These are phyloP conservation scores for Septoria petroselini DNA, from an alignment of 2,329 filamentous ascomycete genomes.

Conservation along the genomic window DNA sequence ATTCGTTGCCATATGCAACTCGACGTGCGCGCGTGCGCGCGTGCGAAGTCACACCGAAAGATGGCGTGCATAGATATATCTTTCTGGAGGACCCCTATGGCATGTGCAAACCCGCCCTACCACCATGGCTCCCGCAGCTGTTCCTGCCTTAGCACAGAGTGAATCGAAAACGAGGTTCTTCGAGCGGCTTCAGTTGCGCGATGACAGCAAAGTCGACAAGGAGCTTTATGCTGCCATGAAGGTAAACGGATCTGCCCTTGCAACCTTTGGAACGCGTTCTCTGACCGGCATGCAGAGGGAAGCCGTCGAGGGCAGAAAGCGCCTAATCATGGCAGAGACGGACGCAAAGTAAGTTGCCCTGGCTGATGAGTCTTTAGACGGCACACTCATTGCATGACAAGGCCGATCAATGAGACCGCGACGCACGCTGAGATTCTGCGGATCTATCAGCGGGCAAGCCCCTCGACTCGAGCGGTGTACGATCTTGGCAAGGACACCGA, in stretches of 20 bases:
- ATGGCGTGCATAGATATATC: background rate
- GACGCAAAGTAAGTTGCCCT: slow-evolving; percentile 29
- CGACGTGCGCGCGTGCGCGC: background rate
- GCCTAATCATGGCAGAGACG: slow-evolving; percentile 38
- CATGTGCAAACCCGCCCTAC: background rate
- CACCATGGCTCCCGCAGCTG: slow-evolving; percentile 29
- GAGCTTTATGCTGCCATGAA: slow-evolving; percentile 45
- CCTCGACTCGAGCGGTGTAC: slow-evolving; percentile 42
- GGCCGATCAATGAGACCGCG: slow-evolving; percentile 48
- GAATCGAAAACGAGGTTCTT: slow-evolving; percentile 47
- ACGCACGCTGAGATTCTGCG: slow-evolving; percentile 45
- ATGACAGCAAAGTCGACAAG: slow-evolving; percentile 36
- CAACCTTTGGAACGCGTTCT: background rate
- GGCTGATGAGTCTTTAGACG: background rate
- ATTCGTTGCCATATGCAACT: background rate
- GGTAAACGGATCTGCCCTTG: slow-evolving; percentile 31
- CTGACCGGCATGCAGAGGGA: slow-evolving; percentile 36
- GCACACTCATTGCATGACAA: slow-evolving; percentile 35
- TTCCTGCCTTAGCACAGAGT: slow-evolving; percentile 41
- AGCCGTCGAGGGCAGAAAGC: slow-evolving; percentile 40
- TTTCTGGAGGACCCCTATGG: background rate
- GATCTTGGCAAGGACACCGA: slow-evolving; percentile 43
- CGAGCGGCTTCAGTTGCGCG: slow-evolving; percentile 41
- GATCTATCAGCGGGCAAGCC: slow-evolving; percentile 41
- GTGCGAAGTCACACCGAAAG: background rate